phyloP scores from a whole-genome alignment of 208 protist species.

The Phytomonas sp. region DNA sequence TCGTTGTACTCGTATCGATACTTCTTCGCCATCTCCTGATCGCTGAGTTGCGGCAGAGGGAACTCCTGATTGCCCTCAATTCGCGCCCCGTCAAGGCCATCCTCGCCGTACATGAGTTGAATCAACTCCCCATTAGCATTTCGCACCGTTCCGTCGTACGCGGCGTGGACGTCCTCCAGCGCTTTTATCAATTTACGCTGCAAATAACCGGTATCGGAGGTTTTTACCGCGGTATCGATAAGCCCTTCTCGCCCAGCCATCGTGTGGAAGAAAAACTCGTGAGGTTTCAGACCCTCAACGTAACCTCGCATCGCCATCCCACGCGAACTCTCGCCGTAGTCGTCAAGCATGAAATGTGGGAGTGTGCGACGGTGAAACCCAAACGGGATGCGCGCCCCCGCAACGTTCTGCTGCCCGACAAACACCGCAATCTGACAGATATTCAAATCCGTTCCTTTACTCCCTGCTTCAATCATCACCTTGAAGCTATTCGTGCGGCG shows the following conservation, averaged over 20 bases:
- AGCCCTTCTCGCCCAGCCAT: constrained; percentile 99
- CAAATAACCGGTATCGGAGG: constrained; percentile 96
- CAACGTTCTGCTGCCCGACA: constrained; percentile 99
- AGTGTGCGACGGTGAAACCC: constrained; percentile 95
- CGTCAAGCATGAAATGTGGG: constrained; percentile 98
- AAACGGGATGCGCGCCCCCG: constrained; percentile 98
- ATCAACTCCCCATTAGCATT: constrained; percentile 94
- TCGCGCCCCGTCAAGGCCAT: constrained; percentile 95
- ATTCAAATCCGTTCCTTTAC: constrained; percentile 98
- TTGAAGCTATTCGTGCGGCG: constrained; percentile 92
- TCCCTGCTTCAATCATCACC: constrained; percentile 96
- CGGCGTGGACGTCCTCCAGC: constrained; percentile 97
- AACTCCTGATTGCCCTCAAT: constrained; percentile 90
- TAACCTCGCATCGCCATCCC: constrained; percentile 99
- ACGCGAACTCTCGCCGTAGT: constrained; percentile 94
- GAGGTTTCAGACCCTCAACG: constrained; percentile 95
- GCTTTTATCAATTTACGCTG: constrained; percentile 96
- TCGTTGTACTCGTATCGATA: constrained; percentile 79
- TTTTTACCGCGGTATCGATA: constrained; percentile 99
- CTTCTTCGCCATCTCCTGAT: constrained; percentile 55
- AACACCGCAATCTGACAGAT: constrained; percentile 99
- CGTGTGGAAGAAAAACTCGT: constrained; percentile 99
- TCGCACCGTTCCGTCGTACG: constrained; percentile 98
- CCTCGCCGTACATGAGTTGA: constrained; percentile 99
- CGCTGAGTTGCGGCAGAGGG: constrained; percentile 42